Percentiles rank a stretch among this genome's conserved stretches.
Conservation (phyloP, 805 yeast genomes). For the Blastobotrys terrestris region DNA sequence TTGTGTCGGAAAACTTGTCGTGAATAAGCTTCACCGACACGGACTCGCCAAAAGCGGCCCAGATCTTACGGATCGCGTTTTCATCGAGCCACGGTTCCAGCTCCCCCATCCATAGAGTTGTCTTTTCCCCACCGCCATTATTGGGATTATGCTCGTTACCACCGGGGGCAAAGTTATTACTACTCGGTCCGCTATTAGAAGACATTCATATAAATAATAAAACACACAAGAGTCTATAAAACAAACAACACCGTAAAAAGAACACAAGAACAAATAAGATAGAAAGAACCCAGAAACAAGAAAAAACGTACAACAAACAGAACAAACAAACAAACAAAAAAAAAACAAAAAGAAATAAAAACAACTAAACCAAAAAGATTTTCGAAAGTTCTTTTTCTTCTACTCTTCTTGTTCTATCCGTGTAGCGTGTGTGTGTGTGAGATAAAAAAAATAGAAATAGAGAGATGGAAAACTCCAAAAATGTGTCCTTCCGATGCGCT, state of each 20-base stretch:
- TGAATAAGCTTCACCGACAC: slow-evolving; percentile 64
- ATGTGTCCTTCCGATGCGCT: neutral
- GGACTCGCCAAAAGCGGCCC: slow-evolving; percentile 64
- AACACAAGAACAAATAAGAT: too few relatives aligned
- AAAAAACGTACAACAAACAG: neutral
- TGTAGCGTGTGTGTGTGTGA: neutral
- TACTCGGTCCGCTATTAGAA: slow-evolving; percentile 13
- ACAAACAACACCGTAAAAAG: neutral
- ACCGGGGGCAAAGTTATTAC: neutral
- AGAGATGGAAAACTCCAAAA: neutral
- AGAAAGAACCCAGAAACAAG: neutral
- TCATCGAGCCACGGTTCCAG: slow-evolving; percentile 84
- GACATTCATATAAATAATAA: slow-evolving; percentile 12
- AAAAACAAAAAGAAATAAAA: slow-evolving; percentile 3
- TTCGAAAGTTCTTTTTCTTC: neutral
- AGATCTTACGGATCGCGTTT: slow-evolving; percentile 52
- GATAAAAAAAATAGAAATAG: neutral
- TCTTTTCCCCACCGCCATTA: slow-evolving; percentile 20
- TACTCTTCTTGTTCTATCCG: neutral
- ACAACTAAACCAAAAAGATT: neutral
- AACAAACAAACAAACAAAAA: slow-evolving; percentile 6
- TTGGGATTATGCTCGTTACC: neutral
- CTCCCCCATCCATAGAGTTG: slow-evolving; percentile 68
- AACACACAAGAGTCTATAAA: too few relatives aligned
- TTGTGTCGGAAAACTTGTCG: slow-evolving; percentile 44